Evolutionary conservation across 2,329 filamentous ascomycete species (phyloP).

Genomic region (Cercospora sp.): DNA sequence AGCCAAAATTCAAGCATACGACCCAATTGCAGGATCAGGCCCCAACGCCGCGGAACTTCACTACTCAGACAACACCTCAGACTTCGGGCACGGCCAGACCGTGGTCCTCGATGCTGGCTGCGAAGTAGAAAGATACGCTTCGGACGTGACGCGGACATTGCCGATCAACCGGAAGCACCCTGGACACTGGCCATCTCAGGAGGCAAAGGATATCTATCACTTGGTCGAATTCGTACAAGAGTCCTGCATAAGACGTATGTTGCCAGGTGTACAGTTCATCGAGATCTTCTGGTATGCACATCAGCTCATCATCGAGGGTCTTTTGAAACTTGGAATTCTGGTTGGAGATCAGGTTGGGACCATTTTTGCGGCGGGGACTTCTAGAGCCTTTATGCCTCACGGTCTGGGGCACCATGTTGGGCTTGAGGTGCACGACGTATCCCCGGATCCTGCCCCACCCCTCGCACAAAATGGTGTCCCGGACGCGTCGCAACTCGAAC

Average conservation of each 20-base stretch:
- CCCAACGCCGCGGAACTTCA: slow-evolving; percentile 82
- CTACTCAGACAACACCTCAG: slow-evolving; percentile 77
- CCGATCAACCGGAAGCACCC: slow-evolving; percentile 58
- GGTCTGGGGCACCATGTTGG: slow-evolving; percentile 54
- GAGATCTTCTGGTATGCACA: slow-evolving; percentile 77
- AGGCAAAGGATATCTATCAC: slow-evolving; percentile 72
- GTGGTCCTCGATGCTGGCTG: slow-evolving; percentile 85
- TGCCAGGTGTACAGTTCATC: slow-evolving; percentile 75
- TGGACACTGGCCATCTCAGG: slow-evolving; percentile 65
- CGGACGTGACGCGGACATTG: slow-evolving; percentile 86
- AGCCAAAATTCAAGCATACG: slow-evolving; percentile 78
- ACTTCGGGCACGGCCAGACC: slow-evolving; percentile 68
- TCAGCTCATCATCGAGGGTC: slow-evolving; percentile 75
- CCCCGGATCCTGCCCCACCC: slow-evolving; percentile 37
- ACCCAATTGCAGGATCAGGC: slow-evolving; percentile 83
- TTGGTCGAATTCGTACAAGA: slow-evolving; percentile 84
- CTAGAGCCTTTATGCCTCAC: slow-evolving; percentile 52
- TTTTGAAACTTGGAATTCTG: slow-evolving; percentile 74
- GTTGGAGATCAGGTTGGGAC: slow-evolving; percentile 55
- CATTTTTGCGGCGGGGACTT: slow-evolving; percentile 46
- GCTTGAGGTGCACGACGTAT: slow-evolving; percentile 52
- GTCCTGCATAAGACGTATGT: slow-evolving; percentile 70
- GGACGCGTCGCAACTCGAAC: background rate
- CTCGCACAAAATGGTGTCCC: background rate
- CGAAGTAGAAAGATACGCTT: slow-evolving; percentile 83